Evolutionary conservation across 2,329 filamentous ascomycete species (phyloP).

Genomic region (Colletotrichum melonis): DNA sequence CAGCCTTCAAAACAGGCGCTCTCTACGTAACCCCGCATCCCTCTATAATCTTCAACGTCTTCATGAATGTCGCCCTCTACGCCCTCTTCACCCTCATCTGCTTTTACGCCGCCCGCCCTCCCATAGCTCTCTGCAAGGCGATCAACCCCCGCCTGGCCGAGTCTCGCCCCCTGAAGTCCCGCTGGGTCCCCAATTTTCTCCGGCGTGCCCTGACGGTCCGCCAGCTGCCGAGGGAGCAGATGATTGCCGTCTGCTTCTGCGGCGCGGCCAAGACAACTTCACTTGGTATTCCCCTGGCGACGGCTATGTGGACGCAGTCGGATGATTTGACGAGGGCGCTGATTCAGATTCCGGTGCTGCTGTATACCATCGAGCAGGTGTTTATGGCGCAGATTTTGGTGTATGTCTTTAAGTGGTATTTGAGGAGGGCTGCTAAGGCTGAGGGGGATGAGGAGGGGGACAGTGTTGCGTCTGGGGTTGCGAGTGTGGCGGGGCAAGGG

Average conservation of each 20-base stretch:
- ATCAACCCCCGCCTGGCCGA: slow-evolving; percentile 49
- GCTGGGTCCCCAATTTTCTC: slow-evolving; percentile 39
- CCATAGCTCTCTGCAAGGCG: slow-evolving; percentile 43
- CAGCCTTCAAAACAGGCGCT: slow-evolving; percentile 72
- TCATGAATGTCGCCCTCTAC: slow-evolving; percentile 75
- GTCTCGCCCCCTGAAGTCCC: slow-evolving; percentile 39
- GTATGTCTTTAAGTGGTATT: slow-evolving; percentile 59
- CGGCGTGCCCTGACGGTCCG: slow-evolving; percentile 55
- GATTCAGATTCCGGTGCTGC: slow-evolving; percentile 72
- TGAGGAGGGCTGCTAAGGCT: slow-evolving; percentile 45
- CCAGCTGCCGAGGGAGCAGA: slow-evolving; percentile 69
- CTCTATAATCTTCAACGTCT: slow-evolving; percentile 74
- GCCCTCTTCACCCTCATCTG: slow-evolving; percentile 72
- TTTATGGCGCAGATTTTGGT: slow-evolving; percentile 59
- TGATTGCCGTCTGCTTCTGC: slow-evolving; percentile 79
- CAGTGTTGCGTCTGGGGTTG: neutral
- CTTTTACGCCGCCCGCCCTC: slow-evolving; percentile 61
- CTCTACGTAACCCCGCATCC: slow-evolving; percentile 67
- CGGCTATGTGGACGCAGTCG: slow-evolving; percentile 73
- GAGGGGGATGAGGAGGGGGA: slow-evolving; percentile 19
- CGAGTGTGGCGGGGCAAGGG: neutral
- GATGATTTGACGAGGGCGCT: slow-evolving; percentile 65
- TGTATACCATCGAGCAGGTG: slow-evolving; percentile 70
- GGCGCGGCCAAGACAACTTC: slow-evolving; percentile 79
- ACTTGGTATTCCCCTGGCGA: slow-evolving; percentile 74